Evolutionary conservation across 306 rosid genomes (phyloP).

Genomic region (Rosa lucieae): DNA sequence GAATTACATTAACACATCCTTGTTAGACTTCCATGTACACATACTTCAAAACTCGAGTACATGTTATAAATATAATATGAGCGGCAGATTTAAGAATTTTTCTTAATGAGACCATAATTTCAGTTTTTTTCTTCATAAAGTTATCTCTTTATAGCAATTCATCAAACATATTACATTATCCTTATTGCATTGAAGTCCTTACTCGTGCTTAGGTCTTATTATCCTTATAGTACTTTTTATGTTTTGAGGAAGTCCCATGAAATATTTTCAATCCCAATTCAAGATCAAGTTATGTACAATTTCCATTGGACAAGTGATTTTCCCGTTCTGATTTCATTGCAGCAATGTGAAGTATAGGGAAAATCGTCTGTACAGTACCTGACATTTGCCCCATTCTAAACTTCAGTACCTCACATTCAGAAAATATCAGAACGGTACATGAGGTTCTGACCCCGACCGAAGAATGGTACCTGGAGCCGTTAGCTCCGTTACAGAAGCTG

Average conservation of each 20-base stretch:
- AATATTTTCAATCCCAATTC: not conserved
- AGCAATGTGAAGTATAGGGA: not conserved
- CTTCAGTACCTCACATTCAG: too few species aligned
- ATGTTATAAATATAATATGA: too few species aligned
- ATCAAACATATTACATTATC: not conserved
- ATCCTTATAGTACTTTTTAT: not conserved
- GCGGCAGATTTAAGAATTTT: not conserved
- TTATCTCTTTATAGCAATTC: not conserved
- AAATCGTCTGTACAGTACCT: too few species aligned
- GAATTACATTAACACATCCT: not conserved
- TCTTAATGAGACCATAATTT: not conserved
- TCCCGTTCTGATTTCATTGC: not conserved
- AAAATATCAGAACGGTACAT: too few species aligned
- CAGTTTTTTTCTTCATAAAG: not conserved
- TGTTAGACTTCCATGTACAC: not conserved
- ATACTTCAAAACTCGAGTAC: not conserved
- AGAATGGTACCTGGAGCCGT: too few species aligned
- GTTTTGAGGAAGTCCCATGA: not conserved
- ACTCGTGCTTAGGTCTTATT: not conserved
- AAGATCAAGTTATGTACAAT: not conserved
- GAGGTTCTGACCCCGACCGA: too few species aligned
- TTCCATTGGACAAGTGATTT: not conserved
- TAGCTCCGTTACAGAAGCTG: too few species aligned
- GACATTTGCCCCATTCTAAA: too few species aligned
- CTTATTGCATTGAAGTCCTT: not conserved